phyloP scores from a whole-genome alignment of 192 early-diverging fungal species.

The Linnemannia elongata region DNA sequence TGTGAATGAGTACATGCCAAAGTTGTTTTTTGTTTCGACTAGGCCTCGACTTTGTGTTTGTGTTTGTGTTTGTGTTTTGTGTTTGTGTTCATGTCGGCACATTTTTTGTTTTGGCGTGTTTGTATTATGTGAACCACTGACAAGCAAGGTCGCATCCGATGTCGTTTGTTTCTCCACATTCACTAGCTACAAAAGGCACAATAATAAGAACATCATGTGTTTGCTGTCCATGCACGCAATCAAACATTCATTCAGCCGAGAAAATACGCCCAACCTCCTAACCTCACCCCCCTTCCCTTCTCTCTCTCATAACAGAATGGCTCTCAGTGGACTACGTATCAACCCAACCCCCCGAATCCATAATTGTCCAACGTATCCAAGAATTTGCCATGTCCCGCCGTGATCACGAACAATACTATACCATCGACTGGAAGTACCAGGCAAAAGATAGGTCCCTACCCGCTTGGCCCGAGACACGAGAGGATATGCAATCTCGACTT shows the following conservation, averaged over 20 bases:
- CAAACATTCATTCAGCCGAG: no score
- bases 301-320: constrained; percentile 25
- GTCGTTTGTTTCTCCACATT: background rate
- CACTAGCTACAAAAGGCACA: background rate
- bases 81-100: no score
- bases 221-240: background rate
- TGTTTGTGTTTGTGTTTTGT: background rate
- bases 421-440: constrained; percentile 50
- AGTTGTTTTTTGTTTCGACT: background rate
- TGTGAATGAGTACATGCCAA: background rate
- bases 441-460: constrained; percentile 25
- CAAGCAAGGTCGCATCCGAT: no score
- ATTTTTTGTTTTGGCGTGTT: no score
- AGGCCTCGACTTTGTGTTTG: background rate
- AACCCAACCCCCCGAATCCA: constrained; percentile 38
- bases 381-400: constrained; percentile 44
- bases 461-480: constrained; percentile 38
- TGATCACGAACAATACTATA: constrained; percentile 43
- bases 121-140: no score
- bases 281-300: background rate
- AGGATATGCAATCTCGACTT: constrained; percentile 38
- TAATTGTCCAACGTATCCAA: constrained; percentile 53
- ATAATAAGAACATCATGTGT: background rate
- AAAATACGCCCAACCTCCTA: no score
- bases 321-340: constrained; percentile 36